These are phyloP conservation scores for Cantharellus anzutake DNA, from an alignment of 768 basidiomycete genomes.

Conservation along the genomic window DNA sequence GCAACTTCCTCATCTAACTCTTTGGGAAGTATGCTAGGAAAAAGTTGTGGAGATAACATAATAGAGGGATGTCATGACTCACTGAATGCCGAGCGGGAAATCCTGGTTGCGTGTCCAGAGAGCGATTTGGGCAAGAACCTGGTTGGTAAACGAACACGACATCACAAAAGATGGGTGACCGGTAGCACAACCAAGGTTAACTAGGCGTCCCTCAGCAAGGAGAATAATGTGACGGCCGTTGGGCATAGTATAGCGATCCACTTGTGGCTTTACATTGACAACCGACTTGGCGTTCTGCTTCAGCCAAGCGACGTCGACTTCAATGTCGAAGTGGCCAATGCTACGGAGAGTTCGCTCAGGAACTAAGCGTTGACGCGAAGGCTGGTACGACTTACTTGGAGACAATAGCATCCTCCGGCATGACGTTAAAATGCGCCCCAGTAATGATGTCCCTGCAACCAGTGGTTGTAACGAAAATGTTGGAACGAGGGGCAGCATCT, in stretches of 20 bases:
- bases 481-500: conserved; percentile 72
- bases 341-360: conserved; percentile 19
- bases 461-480: conserved; percentile 95
- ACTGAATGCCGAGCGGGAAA: conserved; percentile 90
- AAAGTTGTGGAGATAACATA: neutral
- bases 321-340: conserved; percentile 43
- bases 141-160: conserved; percentile 99
- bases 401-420: conserved; percentile 98
- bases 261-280: conserved; percentile 95
- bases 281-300: conserved; percentile 73
- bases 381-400: conserved; percentile 49
- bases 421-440: conserved; percentile 72
- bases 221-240: conserved; percentile 90
- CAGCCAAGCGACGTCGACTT: conserved; percentile 95
- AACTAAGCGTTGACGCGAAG: neutral
- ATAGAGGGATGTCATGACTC: conserved; percentile 1
- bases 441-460: conserved; percentile 98
- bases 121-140: conserved; percentile 94
- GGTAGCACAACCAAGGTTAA: conserved; percentile 97
- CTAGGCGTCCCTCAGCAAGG: conserved; percentile 95
- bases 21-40: conserved; percentile 69
- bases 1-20: conserved; percentile 98
- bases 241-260: conserved; percentile 90
- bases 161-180: conserved; percentile 99
- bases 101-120: conserved; percentile 86